Conservation (phyloP, 179 eudicot genomes). For the Beta macrorhiza region DNA sequence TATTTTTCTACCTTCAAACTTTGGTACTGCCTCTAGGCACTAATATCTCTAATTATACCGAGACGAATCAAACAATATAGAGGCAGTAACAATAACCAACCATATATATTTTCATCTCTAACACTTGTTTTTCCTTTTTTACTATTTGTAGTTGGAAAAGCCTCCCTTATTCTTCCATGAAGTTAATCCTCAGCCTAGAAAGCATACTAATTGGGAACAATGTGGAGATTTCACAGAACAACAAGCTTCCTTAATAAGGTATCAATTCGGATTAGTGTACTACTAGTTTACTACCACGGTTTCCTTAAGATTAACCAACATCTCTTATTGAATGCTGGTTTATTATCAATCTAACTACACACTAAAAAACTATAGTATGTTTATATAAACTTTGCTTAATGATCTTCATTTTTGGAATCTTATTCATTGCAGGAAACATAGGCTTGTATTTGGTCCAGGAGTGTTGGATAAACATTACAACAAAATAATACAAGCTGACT, state of each 20-base stretch:
- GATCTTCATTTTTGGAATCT: not conserved
- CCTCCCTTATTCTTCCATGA: constrained; percentile 56
- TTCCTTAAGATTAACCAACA: too few species aligned
- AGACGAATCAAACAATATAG: too few species aligned
- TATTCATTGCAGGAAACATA: constrained; percentile 44
- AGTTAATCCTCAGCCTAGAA: constrained; percentile 51
- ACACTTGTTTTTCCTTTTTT: not conserved
- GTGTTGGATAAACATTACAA: constrained; percentile 41
- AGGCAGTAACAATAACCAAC: too few species aligned
- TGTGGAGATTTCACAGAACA: constrained; percentile 52
- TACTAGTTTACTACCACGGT: too few species aligned
- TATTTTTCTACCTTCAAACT: too few species aligned
- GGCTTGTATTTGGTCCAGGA: constrained; percentile 31
- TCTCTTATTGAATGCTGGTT: too few species aligned
- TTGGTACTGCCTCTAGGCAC: too few species aligned
- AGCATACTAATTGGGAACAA: constrained; percentile 62
- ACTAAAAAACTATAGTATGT: too few species aligned
- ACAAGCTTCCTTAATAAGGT: constrained; percentile 60
- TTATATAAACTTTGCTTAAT: too few species aligned
- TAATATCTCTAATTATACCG: too few species aligned
- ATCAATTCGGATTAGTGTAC: not conserved
- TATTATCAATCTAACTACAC: too few species aligned
- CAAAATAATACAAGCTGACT: constrained; percentile 40
- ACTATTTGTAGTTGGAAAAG: constrained; percentile 38
- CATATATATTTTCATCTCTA: too few species aligned